Evolutionary conservation across 2,329 filamentous ascomycete genomes (phyloP).

Genomic region (Chrysoporthe deuterocubensis): DNA sequence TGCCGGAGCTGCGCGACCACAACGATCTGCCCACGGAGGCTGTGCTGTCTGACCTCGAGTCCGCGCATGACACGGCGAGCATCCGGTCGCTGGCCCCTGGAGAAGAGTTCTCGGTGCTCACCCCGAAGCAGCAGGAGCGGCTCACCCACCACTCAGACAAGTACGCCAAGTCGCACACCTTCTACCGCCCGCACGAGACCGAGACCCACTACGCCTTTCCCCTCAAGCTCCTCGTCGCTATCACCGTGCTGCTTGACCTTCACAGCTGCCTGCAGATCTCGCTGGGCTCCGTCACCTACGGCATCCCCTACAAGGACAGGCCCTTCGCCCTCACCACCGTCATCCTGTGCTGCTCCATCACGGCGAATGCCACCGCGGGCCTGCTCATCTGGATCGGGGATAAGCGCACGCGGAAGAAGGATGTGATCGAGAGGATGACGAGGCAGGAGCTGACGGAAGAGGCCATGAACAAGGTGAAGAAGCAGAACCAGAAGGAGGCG

Average conservation of each 20-base stretch:
- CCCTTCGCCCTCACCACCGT: slow-evolving; percentile 76
- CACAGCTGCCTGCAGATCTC: slow-evolving; percentile 82
- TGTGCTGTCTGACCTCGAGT: slow-evolving; percentile 42
- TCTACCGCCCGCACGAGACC: slow-evolving; percentile 89
- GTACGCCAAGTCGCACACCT: slow-evolving; percentile 81
- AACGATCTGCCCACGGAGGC: slow-evolving; percentile 65
- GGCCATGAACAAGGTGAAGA: slow-evolving; percentile 54
- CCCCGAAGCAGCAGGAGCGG: slow-evolving; percentile 66
- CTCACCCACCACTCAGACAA: slow-evolving; percentile 79
- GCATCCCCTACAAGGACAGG: slow-evolving; percentile 71
- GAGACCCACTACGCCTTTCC: slow-evolving; percentile 81
- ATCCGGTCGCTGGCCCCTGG: slow-evolving; percentile 46
- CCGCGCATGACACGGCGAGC: slow-evolving; percentile 45
- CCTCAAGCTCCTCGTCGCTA: slow-evolving; percentile 71
- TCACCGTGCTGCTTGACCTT: slow-evolving; percentile 78
- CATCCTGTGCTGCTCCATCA: slow-evolving; percentile 79
- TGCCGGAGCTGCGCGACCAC: slow-evolving; percentile 67
- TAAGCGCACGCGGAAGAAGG: slow-evolving; percentile 79
- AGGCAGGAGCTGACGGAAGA: slow-evolving; percentile 74
- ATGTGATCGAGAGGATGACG: slow-evolving; percentile 77
- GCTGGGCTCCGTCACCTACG: slow-evolving; percentile 78
- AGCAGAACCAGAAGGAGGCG: slow-evolving; percentile 45
- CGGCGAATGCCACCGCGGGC: slow-evolving; percentile 76
- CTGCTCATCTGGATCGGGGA: slow-evolving; percentile 79
- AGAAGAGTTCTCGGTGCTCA: slow-evolving; percentile 65